Base-by-base conservation (phyloP, 169 alveolate species). In the Babesia gibsoni region DNA sequence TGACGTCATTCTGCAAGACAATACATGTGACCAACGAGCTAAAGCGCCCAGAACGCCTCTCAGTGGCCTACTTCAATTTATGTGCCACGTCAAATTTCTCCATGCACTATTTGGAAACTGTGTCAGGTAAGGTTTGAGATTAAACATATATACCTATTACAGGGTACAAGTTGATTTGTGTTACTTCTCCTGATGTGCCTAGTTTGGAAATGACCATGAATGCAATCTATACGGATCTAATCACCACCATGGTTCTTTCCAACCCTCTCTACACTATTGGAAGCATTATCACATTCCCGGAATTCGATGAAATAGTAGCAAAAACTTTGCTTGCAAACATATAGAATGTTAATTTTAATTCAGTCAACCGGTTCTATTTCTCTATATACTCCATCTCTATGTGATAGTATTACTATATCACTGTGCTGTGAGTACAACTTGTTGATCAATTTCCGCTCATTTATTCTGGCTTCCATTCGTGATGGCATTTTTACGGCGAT, bases 121-220 rank as follows among this genome's bases (percentile, higher is more conserved):
- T 77, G n/a, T 67, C 86, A 14, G 86, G 86, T 68, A 14, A 20
- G 36, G 23, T 6, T 10, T 27, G 6, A 18, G 8, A 0, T 4
- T 10, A 22, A 14, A 10, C 23, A 4, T 41, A 4, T 49, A 5
- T 20, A 27, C 3, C 14, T 14, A 23, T 4, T 18, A 9, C 66
- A 77, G 86, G 86, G 30, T 77, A 77, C 86, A 77, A 77, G 66
- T 42, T 77, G 9, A 67, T 77, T 14, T 77, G 86, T 48, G 37
- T 77, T 22, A 77, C 86, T 12, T 67, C 82, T 14, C 80, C 81
- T 33, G 86, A 77, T 1, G 70, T 61, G 20, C 56, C 75, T 0
- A 52, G 67, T 37, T 43, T 77, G 36, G 74, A 77, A 61, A 29
- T 53, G 46, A 77, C 77, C 23, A 22, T 77, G 45, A 67, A 56